Evolutionary conservation across 257 asterid species (phyloP).

Genomic region (Jacaranda copaia): DNA sequence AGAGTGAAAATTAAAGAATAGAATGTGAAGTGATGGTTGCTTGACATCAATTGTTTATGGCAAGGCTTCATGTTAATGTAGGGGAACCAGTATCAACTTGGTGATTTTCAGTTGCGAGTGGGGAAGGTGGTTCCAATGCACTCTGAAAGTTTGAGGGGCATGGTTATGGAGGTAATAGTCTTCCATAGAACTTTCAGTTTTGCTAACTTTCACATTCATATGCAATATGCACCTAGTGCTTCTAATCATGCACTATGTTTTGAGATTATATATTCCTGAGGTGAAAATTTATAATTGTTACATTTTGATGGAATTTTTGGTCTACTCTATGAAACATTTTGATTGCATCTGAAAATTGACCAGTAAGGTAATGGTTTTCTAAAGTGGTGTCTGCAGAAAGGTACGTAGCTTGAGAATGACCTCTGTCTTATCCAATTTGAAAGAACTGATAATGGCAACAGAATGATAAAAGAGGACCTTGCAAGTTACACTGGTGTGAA

Average conservation of each 20-base stretch:
- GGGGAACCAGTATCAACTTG: conserved; percentile 87
- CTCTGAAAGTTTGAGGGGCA: conserved; percentile 91
- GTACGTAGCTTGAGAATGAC: too few species aligned
- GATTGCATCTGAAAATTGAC: neutral
- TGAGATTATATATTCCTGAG: neutral
- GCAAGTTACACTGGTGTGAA: too few species aligned
- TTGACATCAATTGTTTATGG: conserved; percentile 14
- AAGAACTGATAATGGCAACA: too few species aligned
- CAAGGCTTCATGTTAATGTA: conserved; percentile 31
- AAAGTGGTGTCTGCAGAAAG: too few species aligned
- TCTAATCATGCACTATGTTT: neutral
- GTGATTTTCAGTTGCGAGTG: conserved; percentile 94
- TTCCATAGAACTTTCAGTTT: neutral
- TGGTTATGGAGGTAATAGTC: conserved; percentile 90
- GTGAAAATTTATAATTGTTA: neutral
- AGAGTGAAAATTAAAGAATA: conserved; percentile 18
- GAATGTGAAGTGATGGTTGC: conserved; percentile 8
- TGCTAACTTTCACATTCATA: conserved; percentile 4
- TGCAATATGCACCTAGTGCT: neutral
- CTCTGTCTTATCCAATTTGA: too few species aligned
- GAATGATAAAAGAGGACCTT: too few species aligned
- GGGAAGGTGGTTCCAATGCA: conserved; percentile 90
- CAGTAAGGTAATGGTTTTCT: too few species aligned
- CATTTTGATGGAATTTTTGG: neutral
- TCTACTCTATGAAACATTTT: neutral